Base-by-base conservation (phyloP, 306 rosid genomes). In the Rosa chinensis region DNA sequence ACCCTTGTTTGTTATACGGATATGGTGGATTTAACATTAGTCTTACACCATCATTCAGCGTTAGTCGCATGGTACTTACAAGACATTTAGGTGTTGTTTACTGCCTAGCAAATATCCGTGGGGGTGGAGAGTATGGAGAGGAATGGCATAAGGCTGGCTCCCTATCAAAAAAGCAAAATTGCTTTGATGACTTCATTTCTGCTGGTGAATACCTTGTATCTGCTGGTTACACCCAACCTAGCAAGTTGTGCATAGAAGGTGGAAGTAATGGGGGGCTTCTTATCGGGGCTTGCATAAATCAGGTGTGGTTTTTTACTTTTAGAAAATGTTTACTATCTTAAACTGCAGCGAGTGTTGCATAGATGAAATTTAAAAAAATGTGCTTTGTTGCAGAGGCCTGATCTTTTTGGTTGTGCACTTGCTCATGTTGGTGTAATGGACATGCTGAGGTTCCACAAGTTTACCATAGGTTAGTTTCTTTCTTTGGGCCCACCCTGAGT, bases 391-490 rank as follows among this genome's bases (percentile, higher is more conserved):
- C 92, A 95, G 97, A 93, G 96, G 83, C 98, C 99, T 45, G 96
- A 95, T 78, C 98, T 93, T 76, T 95, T 86, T 77, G 98, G 97
- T 49, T 94, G 99, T 77, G 99, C 97, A 8, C 84, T 94, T 79
- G 97, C 99, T 87, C 97, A 89, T 86, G 98, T 95, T 83, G 97
- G 99, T 72, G 99, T 94, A 39, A 94, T 94, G 99, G 99, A 94
- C 85, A 92, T 94, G 99, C 86, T 94, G 77, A 92, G 97, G 45
- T 94, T 94, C 89, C 98, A 93, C 83, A 93, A 95, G 86, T 95
- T 95, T 64, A 95, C 98, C 42, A 91, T 95, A 78, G 99, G 99
- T 93, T 74, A 61, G 90, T 82, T 71, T 77, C 63, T 47, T 80
- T 74, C 56, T 25, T 72, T 42, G 56, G 18, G 55, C 52, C 40